Evolutionary conservation across 352 stramenopile species (phyloP).

Genomic region (Pythium dissimile): DNA sequence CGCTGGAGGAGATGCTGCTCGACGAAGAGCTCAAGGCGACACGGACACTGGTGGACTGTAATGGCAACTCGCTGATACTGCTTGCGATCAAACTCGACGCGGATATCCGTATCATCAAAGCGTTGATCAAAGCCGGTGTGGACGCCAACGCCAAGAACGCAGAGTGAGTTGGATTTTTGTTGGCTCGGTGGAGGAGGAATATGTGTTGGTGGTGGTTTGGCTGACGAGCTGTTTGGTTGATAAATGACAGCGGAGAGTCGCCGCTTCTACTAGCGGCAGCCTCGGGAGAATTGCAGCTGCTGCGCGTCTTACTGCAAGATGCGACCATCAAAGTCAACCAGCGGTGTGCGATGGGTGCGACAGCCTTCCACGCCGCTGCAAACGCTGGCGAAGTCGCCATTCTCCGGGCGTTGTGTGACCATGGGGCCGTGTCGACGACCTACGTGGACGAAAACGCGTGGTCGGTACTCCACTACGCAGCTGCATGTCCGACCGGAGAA

Average conservation of each 20-base stretch:
- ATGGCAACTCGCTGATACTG: conserved; percentile 55
- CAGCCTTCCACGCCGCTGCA: conserved; percentile 52
- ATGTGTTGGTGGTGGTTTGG: background rate
- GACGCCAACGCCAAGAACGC: conserved; percentile 49
- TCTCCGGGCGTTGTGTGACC: conserved; percentile 46
- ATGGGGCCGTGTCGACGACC: conserved; percentile 25
- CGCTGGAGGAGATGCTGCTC: conserved; percentile 20
- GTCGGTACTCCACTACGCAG: conserved; percentile 62
- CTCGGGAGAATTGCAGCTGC: conserved; percentile 36
- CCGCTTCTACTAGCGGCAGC: conserved; percentile 52
- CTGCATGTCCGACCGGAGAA: conserved; percentile 33
- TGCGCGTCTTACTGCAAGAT: conserved; percentile 24
- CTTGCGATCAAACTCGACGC: conserved; percentile 39
- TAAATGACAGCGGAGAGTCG: conserved; percentile 51
- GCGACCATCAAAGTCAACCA: conserved; percentile 38
- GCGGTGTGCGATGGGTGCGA: conserved; percentile 39
- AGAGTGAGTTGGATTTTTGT: conserved; percentile 33
- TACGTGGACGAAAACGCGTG: conserved; percentile 52
- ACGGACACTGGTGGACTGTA: conserved; percentile 21
- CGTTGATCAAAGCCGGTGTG: conserved; percentile 32
- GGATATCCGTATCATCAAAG: conserved; percentile 19
- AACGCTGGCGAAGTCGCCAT: conserved; percentile 52
- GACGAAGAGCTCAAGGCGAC: background rate
- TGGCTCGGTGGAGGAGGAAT: too few relatives aligned
- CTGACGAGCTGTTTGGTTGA: background rate